A percentile compares a stretch with the other conserved stretches of the same genome.
Evolutionary conservation across 2,329 filamentous ascomycete genomes (phyloP).

Genomic region (Bretziella fagacearum): DNA sequence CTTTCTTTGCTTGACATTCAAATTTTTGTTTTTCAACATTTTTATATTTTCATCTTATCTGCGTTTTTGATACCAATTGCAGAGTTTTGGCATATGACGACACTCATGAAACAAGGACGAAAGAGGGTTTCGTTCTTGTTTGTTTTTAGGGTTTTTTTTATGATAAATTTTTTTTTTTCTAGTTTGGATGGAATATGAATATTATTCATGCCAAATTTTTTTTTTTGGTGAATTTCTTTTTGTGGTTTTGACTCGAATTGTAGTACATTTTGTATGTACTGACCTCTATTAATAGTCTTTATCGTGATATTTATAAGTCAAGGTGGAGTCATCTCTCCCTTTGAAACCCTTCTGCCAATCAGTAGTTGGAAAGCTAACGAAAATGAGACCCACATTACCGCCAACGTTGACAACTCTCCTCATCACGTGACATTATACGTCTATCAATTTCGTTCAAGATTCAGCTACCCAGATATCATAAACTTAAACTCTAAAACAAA

Average conservation of each 20-base stretch:
- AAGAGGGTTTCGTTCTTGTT: neutral
- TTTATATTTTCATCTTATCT: neutral
- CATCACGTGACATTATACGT: too few species aligned
- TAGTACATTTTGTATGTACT: neutral
- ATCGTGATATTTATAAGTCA: too few species aligned
- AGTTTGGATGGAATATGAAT: too few species aligned
- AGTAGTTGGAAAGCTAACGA: too few species aligned
- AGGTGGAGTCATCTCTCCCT: too few species aligned
- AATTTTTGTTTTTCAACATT: neutral
- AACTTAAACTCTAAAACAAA: neutral
- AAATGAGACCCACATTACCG: too few species aligned
- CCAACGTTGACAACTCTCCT: too few species aligned
- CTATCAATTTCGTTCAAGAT: neutral
- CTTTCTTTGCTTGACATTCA: neutral
- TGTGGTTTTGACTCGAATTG: neutral
- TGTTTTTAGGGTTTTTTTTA: constrained; percentile 1
- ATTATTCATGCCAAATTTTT: neutral
- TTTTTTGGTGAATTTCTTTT: neutral
- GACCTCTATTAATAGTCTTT: too few species aligned
- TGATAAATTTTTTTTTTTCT: neutral
- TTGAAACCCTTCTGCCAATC: too few species aligned
- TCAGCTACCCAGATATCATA: neutral
- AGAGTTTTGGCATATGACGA: neutral
- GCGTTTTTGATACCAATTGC: constrained; percentile 1
- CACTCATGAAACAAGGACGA: neutral